These are phyloP conservation scores for Chlorella variabilis DNA, from an alignment of 163 green algal genomes.

Conservation along the genomic window DNA sequence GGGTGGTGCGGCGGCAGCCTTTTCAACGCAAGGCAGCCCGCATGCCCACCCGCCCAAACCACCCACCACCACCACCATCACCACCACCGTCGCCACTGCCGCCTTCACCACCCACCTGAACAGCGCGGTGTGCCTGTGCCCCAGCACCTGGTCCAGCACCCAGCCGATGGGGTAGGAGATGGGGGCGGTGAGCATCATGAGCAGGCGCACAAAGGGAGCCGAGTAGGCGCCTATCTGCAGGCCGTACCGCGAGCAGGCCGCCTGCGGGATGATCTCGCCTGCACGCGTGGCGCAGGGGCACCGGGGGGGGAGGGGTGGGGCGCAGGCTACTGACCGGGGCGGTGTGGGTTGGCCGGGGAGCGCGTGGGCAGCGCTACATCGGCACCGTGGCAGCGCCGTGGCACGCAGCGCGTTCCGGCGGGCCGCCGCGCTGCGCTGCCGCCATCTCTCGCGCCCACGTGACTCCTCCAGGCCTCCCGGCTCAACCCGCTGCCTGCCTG, in stretches of 20 bases:
- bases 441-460: too few species aligned
- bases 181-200: conserved; percentile 80
- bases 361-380: too few species aligned
- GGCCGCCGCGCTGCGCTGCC: too few species aligned
- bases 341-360: too few species aligned
- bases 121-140: conserved; percentile 60
- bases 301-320: neutral
- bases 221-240: conserved; percentile 86
- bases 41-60: neutral
- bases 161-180: conserved; percentile 87
- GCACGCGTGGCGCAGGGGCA: neutral
- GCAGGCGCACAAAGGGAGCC: conserved; percentile 78
- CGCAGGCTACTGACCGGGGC: neutral
- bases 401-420: too few species aligned
- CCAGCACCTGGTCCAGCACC: conserved; percentile 90
- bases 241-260: conserved; percentile 89
- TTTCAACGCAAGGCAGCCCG: neutral
- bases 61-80: neutral
- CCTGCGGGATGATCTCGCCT: conserved; percentile 93
- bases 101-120: conserved; percentile 60
- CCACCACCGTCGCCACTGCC: too few species aligned
- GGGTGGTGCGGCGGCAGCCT: too few species aligned
- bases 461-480: too few species aligned
- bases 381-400: too few species aligned
- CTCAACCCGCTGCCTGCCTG: too few species aligned